Evolutionary conservation across 176 grass and related monocot species (phyloP), one percentile per base, ranked within the genome.

Genomic region (Melocanna baccifera): DNA sequence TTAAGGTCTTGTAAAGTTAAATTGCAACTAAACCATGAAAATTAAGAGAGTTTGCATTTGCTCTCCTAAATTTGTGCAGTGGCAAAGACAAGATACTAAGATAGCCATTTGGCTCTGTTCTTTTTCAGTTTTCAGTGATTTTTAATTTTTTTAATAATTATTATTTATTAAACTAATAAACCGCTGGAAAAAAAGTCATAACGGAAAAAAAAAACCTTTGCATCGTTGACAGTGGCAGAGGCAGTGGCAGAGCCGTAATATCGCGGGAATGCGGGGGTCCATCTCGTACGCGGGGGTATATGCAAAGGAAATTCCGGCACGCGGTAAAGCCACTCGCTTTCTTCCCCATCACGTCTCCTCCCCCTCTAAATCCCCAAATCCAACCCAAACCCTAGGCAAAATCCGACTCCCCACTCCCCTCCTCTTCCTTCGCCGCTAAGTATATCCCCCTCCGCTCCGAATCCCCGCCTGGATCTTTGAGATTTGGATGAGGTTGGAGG

Each of bases 281-380:
- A 19, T 19, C 3, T 1, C 11, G 84, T 46, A 90, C 72, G 37
- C 78, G 73, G 59, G 32, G 36, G 88, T 57, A 78, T 87, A 83
- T 84, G 69, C 75, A 77, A 16, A 51, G 59, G 40, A 87, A 83
- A 61, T 84, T 69, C 80, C 30, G 5, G 5, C 1, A 75, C 89
- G 84, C 84, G 89, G 84, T 69, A 80, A 91, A 87, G 47, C 37
- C 68, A 59, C 80, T 83, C 68, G 84, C 84, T 90, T 90, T 87
- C 85, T 90, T 84, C 84, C 4, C 39, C 52, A 15, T 42, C 61
- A 84, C 84, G 84, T 43, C 84, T 90, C 74, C 79, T 86, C 84
- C 53, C 4, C 28, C 45, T 45, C 61, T 30, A 90, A 82, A 67
- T 83, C 40, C 80, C 83, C 88, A 73, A 69, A 75, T 63, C 75